Evolutionary conservation across 768 basidiomycete species (phyloP).

Genomic region (Leccinum subgranulosum): DNA sequence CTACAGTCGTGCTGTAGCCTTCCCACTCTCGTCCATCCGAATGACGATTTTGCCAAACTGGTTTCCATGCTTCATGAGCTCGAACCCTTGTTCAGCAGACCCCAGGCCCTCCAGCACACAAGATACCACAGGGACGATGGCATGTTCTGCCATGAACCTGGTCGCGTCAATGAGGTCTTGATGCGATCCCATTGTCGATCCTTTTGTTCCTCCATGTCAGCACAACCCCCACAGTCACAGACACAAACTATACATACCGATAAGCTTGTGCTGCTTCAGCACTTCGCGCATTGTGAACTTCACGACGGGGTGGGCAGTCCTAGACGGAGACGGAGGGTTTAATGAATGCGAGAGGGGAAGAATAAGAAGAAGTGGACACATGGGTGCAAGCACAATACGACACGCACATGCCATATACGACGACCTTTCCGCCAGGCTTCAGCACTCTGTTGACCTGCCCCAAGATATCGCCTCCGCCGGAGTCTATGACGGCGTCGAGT

Average conservation of each 20-base stretch:
- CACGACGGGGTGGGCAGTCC: conserved; percentile 38
- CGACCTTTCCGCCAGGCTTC: conserved; percentile 54
- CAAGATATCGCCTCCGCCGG: conserved; percentile 67
- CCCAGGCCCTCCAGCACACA: conserved; percentile 64
- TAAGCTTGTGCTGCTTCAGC: conserved; percentile 66
- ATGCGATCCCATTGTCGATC: conserved; percentile 83
- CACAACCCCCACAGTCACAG: background rate
- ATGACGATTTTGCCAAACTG: conserved; percentile 78
- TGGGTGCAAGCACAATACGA: conserved; percentile 23
- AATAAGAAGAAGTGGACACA: background rate
- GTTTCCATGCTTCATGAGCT: conserved; percentile 55
- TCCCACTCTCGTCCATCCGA: conserved; percentile 33
- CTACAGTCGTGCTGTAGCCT: conserved; percentile 27
- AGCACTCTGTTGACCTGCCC: conserved; percentile 41
- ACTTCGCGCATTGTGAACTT: conserved; percentile 78
- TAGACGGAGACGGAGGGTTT: conserved; percentile 1
- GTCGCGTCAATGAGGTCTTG: conserved; percentile 71
- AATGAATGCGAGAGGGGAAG: background rate
- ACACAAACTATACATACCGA: conserved; percentile 46
- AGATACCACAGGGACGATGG: conserved; percentile 68
- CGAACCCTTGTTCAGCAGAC: conserved; percentile 66
- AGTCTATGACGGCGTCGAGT: conserved; percentile 67
- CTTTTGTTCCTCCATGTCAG: conserved; percentile 36
- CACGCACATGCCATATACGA: conserved; percentile 63
- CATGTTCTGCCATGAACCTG: conserved; percentile 60